Base-by-base conservation (phyloP, 106 monocot genomes). In the Amphibolis antarctica region DNA sequence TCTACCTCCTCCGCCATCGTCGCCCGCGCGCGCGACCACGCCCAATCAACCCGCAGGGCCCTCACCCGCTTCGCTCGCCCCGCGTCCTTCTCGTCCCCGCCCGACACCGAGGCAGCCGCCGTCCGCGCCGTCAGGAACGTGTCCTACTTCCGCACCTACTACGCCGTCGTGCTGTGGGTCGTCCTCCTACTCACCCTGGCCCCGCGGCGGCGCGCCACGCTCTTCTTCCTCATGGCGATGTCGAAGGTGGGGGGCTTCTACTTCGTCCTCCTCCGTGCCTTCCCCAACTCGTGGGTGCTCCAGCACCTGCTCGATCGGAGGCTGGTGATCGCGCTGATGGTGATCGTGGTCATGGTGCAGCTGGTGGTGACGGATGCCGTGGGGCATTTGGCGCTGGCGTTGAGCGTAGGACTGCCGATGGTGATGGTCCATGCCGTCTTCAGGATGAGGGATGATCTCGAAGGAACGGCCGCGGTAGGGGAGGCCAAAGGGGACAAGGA, bases 331-430 rank as follows among this genome's bases (percentile, higher is more conserved):
- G 65, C 55, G 12, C 42, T 65, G n/a, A 12, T 72, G 25, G 26
- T 55, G 54, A 72, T 72, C 5, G 56, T 72, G 28, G 18, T 72
- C n/a, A 19, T 72, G 13, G 72, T 57, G 55, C 44, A 72, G 72
- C 25, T 72, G 12, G 72, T 72, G 64, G 15, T 72, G 12, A 65
- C 72, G 3, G 25, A 55, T 18, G 63, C 72, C 27, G 25, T 65
- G 28, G 56, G 65, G 28, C 72, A 72, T 43, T 24, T 65, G 20
- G 12, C 64, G 18, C 25, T 65, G 26, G 36, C 72, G 22, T 12
- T 64, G 65, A 65, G 55, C 7, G 26, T 65, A 24, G 55, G 72
- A 5, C 13, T 65, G 18, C 72, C 72, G n/a, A 45, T 57, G 12
- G 45, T 72, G 24, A 4, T 72, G 5, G 26, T 57, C 7, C 72